A percentile compares a stretch with the other conserved stretches of the same genome.
phyloP scores from a whole-genome alignment of 1,284 basidiomycete species.

The Cerrena zonata region DNA sequence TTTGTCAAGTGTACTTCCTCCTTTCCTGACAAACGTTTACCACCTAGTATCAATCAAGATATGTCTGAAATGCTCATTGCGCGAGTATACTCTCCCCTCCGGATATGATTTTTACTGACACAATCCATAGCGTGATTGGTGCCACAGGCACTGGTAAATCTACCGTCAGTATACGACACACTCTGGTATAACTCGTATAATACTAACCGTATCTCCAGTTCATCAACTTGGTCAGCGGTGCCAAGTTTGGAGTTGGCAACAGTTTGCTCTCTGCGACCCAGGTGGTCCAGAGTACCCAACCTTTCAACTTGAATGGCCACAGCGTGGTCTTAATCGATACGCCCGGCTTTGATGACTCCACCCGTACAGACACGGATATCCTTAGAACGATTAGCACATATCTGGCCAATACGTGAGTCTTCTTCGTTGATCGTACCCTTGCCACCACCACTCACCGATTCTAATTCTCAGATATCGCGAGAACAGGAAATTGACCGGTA shows the following conservation, averaged over 20 bases:
- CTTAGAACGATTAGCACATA: slow-evolving; percentile 1
- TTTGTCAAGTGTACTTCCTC: too few relatives aligned
- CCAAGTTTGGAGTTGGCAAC: slow-evolving; percentile 14
- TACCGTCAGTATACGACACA: slow-evolving; percentile 8
- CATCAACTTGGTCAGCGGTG: slow-evolving; percentile 20
- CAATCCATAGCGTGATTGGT: slow-evolving; percentile 14
- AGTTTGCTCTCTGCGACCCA: slow-evolving; percentile 16
- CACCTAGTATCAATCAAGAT: too few relatives aligned
- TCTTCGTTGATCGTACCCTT: slow-evolving; percentile 26
- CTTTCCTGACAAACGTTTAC: too few relatives aligned
- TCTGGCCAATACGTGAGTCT: slow-evolving; percentile 8
- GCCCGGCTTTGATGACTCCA: slow-evolving; percentile 34
- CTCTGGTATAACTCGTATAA: not conserved
- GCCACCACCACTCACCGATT: not conserved
- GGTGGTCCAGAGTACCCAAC: slow-evolving; percentile 10
- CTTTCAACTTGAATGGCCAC: slow-evolving; percentile 21
- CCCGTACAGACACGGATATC: slow-evolving; percentile 20
- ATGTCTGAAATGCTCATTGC: too few relatives aligned
- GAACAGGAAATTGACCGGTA: slow-evolving; percentile 38
- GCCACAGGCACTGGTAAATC: slow-evolving; percentile 20
- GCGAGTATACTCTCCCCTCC: too few relatives aligned
- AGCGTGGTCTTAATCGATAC: slow-evolving; percentile 29
- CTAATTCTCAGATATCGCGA: slow-evolving; percentile 29
- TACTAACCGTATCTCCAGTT: slow-evolving; percentile 12
- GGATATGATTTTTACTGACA: too few relatives aligned